Percentiles rank a stretch among this genome's conserved stretches.
These are phyloP conservation scores for Amylocarpus encephaloides DNA, from an alignment of 2,329 filamentous ascomycete species.

Conservation along the genomic window DNA sequence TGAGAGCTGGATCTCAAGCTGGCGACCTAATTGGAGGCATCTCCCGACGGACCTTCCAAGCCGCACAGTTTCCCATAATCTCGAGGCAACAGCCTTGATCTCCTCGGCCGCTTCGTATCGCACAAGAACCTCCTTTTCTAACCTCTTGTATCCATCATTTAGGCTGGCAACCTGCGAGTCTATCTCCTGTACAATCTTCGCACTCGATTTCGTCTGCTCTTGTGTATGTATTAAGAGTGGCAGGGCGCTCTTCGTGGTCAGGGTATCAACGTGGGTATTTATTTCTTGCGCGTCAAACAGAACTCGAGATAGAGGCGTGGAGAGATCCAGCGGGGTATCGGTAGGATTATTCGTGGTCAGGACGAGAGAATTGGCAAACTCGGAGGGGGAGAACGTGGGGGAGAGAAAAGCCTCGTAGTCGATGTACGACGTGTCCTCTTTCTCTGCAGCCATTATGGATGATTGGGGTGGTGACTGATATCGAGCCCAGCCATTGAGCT, in stretches of 20 bases:
- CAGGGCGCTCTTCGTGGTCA: constrained; percentile 78
- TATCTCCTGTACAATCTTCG: constrained; percentile 66
- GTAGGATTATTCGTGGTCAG: constrained; percentile 86
- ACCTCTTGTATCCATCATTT: constrained; percentile 75
- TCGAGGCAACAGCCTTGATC: constrained; percentile 68
- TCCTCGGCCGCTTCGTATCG: constrained; percentile 83
- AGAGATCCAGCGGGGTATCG: constrained; percentile 85
- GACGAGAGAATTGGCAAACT: constrained; percentile 85
- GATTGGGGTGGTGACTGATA: constrained; percentile 1
- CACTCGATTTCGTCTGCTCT: constrained; percentile 65
- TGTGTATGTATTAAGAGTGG: constrained; percentile 75
- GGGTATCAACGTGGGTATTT: constrained; percentile 86
- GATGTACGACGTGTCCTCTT: constrained; percentile 75
- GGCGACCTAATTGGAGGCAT: constrained; percentile 73
- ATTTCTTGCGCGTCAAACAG: constrained; percentile 97
- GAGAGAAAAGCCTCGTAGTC: constrained; percentile 90
- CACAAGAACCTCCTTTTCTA: constrained; percentile 79
- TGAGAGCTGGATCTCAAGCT: constrained; percentile 78
- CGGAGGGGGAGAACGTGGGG: constrained; percentile 70
- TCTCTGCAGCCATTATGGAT: constrained; percentile 23
- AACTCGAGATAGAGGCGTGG: constrained; percentile 85
- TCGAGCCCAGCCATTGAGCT: constrained; percentile 10
- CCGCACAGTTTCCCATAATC: constrained; percentile 73
- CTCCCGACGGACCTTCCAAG: constrained; percentile 71
- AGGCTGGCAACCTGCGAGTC: constrained; percentile 74